Base-by-base conservation (phyloP, 306 rosid species). In the Astragalus membranaceus region DNA sequence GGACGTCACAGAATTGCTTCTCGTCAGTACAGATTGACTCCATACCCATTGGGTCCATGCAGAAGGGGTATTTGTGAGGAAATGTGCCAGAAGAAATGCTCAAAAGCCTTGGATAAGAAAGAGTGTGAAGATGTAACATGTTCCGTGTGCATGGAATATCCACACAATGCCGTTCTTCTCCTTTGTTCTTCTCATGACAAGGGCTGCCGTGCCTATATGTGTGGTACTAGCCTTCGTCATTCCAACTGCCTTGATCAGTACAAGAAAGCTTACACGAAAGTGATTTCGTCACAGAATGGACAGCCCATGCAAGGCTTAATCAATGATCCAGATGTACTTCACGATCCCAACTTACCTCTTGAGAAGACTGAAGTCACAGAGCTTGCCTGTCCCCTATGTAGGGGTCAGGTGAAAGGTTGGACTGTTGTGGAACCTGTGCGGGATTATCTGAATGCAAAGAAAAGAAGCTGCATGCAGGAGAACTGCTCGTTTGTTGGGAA, bases 351-450 rank as follows among this genome's bases (percentile, higher is more conserved):
- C 75, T 37, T 37, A 60, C 70, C 84, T 11, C 61, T 64, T 68
- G 96, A 87, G 64, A 90, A 81, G 59, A 66, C 74, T 57, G 97
- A 93, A 78, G 80, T 61, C 65, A 72, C 92, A 0, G 95, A 91
- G 76, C 92, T 95, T 74, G 95, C 99, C 0, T 95, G 99, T 77
- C 99, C 99, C 62, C 86, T 95, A 50, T 95, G 99, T 79, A 81
- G 99, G 76, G 99, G 97, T 64, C 87, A 87, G 81, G 99, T 95
- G 79, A 95, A 95, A 69, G 99, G 99, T 64, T 95, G 99, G 97
- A 95, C 99, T 10, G 96, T 95, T 64, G 95, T 95, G 71, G 95
- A 95, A 71, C 92, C 93, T 52, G 97, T 91, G 33, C 83, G 99
- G 54, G 95, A 86, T 44, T 87, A 57, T 77, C 87, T 95, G n/a